Conservation (phyloP, 2,329 filamentous ascomycete genomes). For the Talaromyces sp. region DNA sequence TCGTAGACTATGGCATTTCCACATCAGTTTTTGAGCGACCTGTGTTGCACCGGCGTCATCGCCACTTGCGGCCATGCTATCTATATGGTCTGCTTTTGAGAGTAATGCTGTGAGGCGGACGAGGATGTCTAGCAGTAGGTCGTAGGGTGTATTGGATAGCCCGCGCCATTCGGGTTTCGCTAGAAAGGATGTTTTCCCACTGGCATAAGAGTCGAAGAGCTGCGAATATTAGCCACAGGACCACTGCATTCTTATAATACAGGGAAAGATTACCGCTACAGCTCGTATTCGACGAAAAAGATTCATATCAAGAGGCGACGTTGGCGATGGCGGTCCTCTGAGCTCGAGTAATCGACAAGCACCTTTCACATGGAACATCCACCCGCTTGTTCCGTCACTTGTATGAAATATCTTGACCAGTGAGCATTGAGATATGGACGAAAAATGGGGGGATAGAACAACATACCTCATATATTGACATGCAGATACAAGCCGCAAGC, state of each 20-base stretch:
- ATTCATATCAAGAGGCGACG: constrained; percentile 18
- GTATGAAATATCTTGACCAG: constrained; percentile 14
- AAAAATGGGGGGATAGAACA: background rate
- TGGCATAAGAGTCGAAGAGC: constrained; percentile 17
- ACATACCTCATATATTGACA: constrained; percentile 18
- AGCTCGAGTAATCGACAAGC: constrained; percentile 16
- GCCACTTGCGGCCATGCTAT: background rate
- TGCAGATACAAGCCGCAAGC: constrained; percentile 15
- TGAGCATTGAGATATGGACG: background rate
- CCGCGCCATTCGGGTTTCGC: constrained; percentile 16
- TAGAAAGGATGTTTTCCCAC: constrained; percentile 16
- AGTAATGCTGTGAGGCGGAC: constrained; percentile 13
- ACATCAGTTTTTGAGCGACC: constrained; percentile 7
- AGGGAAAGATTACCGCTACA: constrained; percentile 13
- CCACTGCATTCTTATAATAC: background rate
- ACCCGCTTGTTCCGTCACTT: constrained; percentile 14
- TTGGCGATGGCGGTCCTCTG: constrained; percentile 13
- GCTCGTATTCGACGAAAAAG: constrained; percentile 18
- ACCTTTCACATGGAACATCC: constrained; percentile 18
- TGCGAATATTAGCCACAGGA: constrained; percentile 1
- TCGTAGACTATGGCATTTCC: constrained; percentile 11
- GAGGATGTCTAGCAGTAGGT: constrained; percentile 15
- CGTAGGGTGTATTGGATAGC: constrained; percentile 16
- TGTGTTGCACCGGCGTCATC: background rate
- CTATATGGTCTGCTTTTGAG: constrained; percentile 15